Evolutionary conservation across 495 filamentous ascomycete genomes (phyloP).

Genomic region (Paragyromitra xinjiangensis): DNA sequence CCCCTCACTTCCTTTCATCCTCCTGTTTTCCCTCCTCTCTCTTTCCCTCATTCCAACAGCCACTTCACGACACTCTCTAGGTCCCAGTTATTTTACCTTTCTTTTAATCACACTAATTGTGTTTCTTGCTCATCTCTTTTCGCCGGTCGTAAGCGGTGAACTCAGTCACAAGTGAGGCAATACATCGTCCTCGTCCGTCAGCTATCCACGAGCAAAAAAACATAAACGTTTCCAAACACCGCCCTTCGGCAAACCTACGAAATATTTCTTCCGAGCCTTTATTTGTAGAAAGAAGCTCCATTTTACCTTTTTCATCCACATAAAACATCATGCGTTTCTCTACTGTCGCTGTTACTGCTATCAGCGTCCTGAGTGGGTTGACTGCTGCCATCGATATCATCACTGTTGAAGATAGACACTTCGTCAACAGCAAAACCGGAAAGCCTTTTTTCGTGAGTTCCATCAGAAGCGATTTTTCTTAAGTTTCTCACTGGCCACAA

Average conservation of each 20-base stretch:
- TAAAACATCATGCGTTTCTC: constrained; percentile 54
- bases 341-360: constrained; percentile 59
- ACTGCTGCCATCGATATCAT: constrained; percentile 66
- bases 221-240: constrained; percentile 32
- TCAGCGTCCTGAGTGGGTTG: constrained; percentile 59
- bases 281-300: constrained; percentile 4
- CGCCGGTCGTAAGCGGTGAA: constrained; percentile 49
- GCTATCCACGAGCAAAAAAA: constrained; percentile 49
- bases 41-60: constrained; percentile 30
- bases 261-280: constrained; percentile 22
- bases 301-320: constrained; percentile 2
- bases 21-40: constrained; percentile 16
- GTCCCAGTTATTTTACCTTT: constrained; percentile 22
- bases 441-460: constrained; percentile 56
- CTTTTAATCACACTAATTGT: constrained; percentile 47
- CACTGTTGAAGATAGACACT: constrained; percentile 63
- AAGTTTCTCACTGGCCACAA: constrained; percentile 50
- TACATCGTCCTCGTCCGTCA: constrained; percentile 51
- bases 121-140: constrained; percentile 36
- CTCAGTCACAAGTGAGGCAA: constrained; percentile 44
- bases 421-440: constrained; percentile 35
- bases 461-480: constrained; percentile 76
- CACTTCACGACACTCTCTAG: constrained; percentile 51
- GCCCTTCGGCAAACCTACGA: constrained; percentile 43
- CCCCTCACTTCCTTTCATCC: constrained; percentile 32